Percentiles rank a stretch among this genome's conserved stretches.
phyloP scores from a whole-genome alignment of 352 stramenopile genomes.

The Pythium graminicola region DNA sequence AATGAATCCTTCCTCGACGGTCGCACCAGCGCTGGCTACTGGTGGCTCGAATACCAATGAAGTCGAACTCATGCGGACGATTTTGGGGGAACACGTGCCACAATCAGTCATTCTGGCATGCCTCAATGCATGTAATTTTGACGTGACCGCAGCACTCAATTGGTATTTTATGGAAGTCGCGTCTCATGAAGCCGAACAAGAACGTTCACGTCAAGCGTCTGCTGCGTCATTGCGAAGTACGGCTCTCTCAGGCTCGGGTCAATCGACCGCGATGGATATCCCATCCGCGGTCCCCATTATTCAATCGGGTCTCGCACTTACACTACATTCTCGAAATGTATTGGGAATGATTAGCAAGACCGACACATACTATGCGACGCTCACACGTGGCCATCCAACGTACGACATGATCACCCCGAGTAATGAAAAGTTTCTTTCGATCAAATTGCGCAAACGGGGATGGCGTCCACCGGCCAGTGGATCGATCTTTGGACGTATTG shows the following conservation, averaged over 20 bases:
- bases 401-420: slow-evolving; percentile 81
- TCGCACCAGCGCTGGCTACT: neutral
- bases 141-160: slow-evolving; percentile 81
- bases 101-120: slow-evolving; percentile 81
- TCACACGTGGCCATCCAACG: slow-evolving; percentile 55
- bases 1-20: slow-evolving; percentile 15
- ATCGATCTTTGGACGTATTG: slow-evolving; percentile 1
- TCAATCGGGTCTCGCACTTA: slow-evolving; percentile 67
- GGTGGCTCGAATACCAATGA: slow-evolving; percentile 46
- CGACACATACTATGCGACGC: slow-evolving; percentile 78
- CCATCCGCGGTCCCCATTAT: slow-evolving; percentile 38
- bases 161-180: slow-evolving; percentile 84
- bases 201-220: slow-evolving; percentile 7
- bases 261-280: slow-evolving; percentile 9
- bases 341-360: slow-evolving; percentile 82
- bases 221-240: neutral
- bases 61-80: slow-evolving; percentile 84
- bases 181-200: slow-evolving; percentile 27
- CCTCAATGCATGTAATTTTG: slow-evolving; percentile 73
- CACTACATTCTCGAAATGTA: slow-evolving; percentile 57
- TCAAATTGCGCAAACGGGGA: slow-evolving; percentile 70
- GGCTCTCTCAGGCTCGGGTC: too few relatives aligned
- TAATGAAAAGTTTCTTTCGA: slow-evolving; percentile 80
- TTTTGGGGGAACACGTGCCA: slow-evolving; percentile 79
- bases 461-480: slow-evolving; percentile 36